phyloP scores from a whole-genome alignment of 495 filamentous ascomycete genomes.

The Aspergillus bridgeri region DNA sequence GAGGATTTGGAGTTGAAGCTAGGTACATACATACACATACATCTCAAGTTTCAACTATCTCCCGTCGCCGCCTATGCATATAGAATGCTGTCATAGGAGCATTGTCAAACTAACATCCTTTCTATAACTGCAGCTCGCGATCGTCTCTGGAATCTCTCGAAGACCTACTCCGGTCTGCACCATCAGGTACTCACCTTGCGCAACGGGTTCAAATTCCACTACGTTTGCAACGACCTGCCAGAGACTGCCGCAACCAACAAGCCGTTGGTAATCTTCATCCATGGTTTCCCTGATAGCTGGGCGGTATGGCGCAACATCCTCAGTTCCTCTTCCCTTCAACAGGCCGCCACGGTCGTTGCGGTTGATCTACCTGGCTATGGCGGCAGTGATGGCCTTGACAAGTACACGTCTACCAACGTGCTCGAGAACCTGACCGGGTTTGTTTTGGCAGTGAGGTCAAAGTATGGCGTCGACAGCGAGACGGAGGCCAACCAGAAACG shows the following conservation, averaged over 20 bases:
- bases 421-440: constrained; percentile 50
- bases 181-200: constrained; percentile 47
- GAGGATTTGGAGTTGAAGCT: constrained; percentile 37
- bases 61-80: not conserved
- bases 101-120: not conserved
- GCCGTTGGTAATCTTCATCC: constrained; percentile 52
- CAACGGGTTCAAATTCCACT: constrained; percentile 51
- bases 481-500: constrained; percentile 26
- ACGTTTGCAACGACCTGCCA: constrained; percentile 40
- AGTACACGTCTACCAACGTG: constrained; percentile 47
- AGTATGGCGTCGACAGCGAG: constrained; percentile 41
- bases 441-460: constrained; percentile 42
- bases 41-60: constrained; percentile 9
- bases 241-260: constrained; percentile 16
- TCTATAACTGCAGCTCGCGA: constrained; percentile 32
- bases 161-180: constrained; percentile 34
- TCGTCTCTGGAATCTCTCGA: constrained; percentile 46
- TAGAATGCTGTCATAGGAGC: not conserved
- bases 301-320: constrained; percentile 48
- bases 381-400: constrained; percentile 44
- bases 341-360: constrained; percentile 41
- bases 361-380: constrained; percentile 57
- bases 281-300: constrained; percentile 59
- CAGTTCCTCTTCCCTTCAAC: constrained; percentile 26
- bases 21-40: too few species aligned